These are phyloP conservation scores for Casaregolazyma suthepensis DNA, from an alignment of 1,139 yeast species.

Conservation along the genomic window DNA sequence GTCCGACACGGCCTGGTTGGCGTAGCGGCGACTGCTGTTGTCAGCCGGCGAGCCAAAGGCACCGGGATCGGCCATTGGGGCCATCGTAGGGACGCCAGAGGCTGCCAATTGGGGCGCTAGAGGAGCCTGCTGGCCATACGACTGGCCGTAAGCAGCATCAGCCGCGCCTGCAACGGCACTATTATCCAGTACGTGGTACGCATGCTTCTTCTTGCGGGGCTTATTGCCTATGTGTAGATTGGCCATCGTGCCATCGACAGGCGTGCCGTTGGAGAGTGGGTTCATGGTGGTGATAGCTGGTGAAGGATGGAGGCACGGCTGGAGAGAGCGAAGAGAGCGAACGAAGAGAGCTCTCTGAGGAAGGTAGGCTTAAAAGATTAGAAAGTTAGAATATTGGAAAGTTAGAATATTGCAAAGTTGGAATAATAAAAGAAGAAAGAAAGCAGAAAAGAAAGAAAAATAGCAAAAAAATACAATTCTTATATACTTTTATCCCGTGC, in stretches of 20 bases:
- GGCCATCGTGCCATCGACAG: conserved; percentile 5
- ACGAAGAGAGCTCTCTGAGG: too few species aligned
- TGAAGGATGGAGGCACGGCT: background rate
- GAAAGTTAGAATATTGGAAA: too few species aligned
- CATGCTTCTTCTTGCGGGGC: conserved; percentile 10
- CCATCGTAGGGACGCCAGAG: background rate
- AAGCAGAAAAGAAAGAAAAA: too few species aligned
- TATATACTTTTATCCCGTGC: too few species aligned
- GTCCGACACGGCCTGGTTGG: conserved; percentile 2
- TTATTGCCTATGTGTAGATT: conserved; percentile 1
- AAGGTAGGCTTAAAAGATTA: too few species aligned
- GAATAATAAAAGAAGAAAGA: too few species aligned
- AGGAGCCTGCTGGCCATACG: background rate
- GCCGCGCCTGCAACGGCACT: background rate
- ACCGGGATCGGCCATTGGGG: background rate
- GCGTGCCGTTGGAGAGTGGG: background rate
- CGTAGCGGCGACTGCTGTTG: background rate
- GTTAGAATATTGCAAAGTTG: too few species aligned
- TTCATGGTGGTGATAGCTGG: background rate
- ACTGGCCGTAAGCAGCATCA: background rate
- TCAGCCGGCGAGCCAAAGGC: background rate
- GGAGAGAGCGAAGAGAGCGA: background rate
- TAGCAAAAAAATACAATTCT: too few species aligned
- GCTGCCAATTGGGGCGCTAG: background rate
- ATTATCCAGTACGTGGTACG: conserved; percentile 10